phyloP scores from a whole-genome alignment of 306 rosid genomes.

The Alnus glutinosa region DNA sequence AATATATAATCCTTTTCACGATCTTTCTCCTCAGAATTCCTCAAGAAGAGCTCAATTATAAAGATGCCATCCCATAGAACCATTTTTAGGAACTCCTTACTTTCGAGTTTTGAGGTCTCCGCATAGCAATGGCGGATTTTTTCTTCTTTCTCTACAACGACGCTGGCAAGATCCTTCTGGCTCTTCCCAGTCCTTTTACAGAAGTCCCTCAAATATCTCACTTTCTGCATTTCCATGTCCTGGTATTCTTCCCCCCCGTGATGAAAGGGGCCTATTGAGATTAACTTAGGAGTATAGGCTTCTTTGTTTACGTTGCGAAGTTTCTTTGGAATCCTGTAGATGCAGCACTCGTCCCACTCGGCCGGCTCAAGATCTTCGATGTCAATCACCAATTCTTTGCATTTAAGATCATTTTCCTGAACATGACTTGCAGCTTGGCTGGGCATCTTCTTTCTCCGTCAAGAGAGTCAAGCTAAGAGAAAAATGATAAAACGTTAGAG shows the following conservation, averaged over 20 bases:
- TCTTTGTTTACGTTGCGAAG: conserved; percentile 21
- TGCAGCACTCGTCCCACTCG: too few relatives aligned
- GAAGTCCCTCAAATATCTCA: not conserved
- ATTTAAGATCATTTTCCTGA: not conserved
- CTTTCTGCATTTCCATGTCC: conserved; percentile 15
- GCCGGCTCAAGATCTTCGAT: not conserved
- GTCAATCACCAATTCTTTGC: not conserved
- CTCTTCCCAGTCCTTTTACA: rapidly evolving
- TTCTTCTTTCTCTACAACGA: not conserved
- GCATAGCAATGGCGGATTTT: not conserved
- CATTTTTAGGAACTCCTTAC: not conserved
- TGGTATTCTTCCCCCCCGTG: conserved; percentile 2
- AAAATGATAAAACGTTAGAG: too few relatives aligned
- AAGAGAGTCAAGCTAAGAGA: too few relatives aligned
- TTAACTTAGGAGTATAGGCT: conserved; percentile 23
- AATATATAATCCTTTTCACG: conserved; percentile 29
- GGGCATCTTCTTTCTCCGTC: too few relatives aligned
- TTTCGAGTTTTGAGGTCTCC: not conserved
- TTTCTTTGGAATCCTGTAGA: conserved; percentile 25
- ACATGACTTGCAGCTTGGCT: too few relatives aligned
- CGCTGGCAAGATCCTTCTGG: not conserved
- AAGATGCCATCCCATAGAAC: conserved; percentile 28
- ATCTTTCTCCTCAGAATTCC: not conserved
- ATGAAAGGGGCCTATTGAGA: conserved; percentile 36
- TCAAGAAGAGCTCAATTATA: conserved; percentile 43